Base-by-base conservation (phyloP, 805 yeast genomes). In the Teunomyces panamensis region DNA sequence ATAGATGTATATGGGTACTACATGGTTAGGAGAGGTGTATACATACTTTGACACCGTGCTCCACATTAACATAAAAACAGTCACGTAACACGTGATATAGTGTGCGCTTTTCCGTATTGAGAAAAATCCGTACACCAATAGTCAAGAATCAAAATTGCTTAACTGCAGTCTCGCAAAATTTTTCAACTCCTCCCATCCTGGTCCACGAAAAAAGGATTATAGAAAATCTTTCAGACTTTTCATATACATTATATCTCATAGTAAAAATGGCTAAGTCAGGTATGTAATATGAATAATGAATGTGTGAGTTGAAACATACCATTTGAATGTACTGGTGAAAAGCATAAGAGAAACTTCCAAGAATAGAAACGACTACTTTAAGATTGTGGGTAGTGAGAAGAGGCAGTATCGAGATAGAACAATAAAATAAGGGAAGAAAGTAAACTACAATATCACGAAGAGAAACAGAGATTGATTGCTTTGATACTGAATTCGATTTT, bases 181-280 rank as follows among this genome's bases (percentile, higher is more conserved):
- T 49, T 46, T 49, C 42, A 30, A 26, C 26, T 30, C 26, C 30
- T 30, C 45, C 29, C 41, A 37, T 37, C 41, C 41, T 37, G 41
- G 41, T 37, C 41, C 41, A 37, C 41, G 41, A 37, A 37, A 37
- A 37, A 37, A 37, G 30, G 41, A 37, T n/a, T 37, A 26, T 37
- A 26, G 41, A 37, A 37, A 37, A 37, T 45, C 42, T 50, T 45
- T 32, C 42, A 37, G 48, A 43, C 34, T 41, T 45, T 45, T 36
- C 44, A 29, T 39, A 46, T 39, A 43, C 36, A 35, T 44, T 49
- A 44, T 37, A 37, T 37, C 41, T 37, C 41, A 37, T 37, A 37
- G 43, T 52, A 56, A 59, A 73, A 62, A 81, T 81, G 85, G 84
- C 81, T 77, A 80, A 75, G 72, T 77, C 84, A 68, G 85, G 85